phyloP scores from a whole-genome alignment of 768 basidiomycete species.

The Mycena maculata region DNA sequence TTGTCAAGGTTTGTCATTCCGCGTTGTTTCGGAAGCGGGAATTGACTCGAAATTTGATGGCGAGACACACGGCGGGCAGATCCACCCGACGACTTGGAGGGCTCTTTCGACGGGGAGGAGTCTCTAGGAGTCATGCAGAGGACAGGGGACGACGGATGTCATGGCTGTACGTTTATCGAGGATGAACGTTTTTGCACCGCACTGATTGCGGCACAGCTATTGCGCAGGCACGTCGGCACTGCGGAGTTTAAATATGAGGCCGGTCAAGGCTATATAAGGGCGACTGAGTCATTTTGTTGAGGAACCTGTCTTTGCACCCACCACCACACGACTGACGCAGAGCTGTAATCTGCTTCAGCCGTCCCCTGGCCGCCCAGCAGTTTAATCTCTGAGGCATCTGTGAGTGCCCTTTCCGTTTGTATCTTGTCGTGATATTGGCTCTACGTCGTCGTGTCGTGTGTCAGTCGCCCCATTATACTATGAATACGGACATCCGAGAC shows the following conservation, averaged over 20 bases:
- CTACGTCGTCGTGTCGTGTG: constrained; percentile 12
- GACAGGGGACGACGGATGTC: background rate
- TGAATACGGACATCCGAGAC: constrained; percentile 15
- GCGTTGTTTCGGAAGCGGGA: constrained; percentile 12
- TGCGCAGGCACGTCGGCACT: background rate
- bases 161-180: background rate
- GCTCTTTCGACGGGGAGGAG: background rate
- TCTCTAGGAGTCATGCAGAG: constrained; percentile 1
- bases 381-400: constrained; percentile 29
- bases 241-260: constrained; percentile 17
- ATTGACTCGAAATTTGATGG: constrained; percentile 23
- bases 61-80: background rate
- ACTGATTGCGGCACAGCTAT: background rate
- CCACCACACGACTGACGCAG: constrained; percentile 31
- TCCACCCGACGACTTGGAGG: background rate
- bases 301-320: constrained; percentile 4
- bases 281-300: constrained; percentile 9
- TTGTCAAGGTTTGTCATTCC: constrained; percentile 22
- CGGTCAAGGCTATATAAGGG: constrained; percentile 24
- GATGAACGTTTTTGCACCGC: background rate
- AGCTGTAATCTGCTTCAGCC: constrained; percentile 21
- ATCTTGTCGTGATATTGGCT: constrained; percentile 19
- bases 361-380: constrained; percentile 27
- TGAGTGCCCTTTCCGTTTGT: constrained; percentile 28
- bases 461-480: constrained; percentile 20